Conservation (phyloP, 345 rosid species). For the Aethionema arabicum region DNA sequence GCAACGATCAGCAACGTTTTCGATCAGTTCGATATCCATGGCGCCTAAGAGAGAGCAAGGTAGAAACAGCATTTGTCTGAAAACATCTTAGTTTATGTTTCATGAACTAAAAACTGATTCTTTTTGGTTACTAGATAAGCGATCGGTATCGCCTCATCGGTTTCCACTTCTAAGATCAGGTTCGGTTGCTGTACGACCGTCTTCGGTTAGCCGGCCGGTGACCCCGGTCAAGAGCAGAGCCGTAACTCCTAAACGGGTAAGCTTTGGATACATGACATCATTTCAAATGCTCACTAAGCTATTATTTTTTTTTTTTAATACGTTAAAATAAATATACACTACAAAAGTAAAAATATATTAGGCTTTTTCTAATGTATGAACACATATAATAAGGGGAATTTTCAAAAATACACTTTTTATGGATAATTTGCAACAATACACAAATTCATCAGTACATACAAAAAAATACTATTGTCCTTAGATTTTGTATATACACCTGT, state of each 20-base stretch:
- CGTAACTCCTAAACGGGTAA: constrained; percentile 69
- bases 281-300: not conserved
- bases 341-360: no score
- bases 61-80: constrained; percentile 17
- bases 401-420: no score
- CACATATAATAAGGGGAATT: no score
- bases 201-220: constrained; percentile 56
- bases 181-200: constrained; percentile 57
- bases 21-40: constrained; percentile 56
- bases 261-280: not conserved
- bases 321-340: no score
- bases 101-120: not conserved
- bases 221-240: constrained; percentile 68
- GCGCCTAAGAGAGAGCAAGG: constrained; percentile 68
- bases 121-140: constrained; percentile 54
- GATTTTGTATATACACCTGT: no score
- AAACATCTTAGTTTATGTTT: not conserved
- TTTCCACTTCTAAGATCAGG: constrained; percentile 85
- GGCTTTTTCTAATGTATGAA: no score
- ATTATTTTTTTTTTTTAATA: no score
- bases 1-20: constrained; percentile 70
- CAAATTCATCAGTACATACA: no score
- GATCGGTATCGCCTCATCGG: constrained; percentile 73
- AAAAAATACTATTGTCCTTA: no score
- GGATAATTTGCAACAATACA: no score